Conservation (phyloP, 345 rosid genomes). For the Arabis hirsuta region DNA sequence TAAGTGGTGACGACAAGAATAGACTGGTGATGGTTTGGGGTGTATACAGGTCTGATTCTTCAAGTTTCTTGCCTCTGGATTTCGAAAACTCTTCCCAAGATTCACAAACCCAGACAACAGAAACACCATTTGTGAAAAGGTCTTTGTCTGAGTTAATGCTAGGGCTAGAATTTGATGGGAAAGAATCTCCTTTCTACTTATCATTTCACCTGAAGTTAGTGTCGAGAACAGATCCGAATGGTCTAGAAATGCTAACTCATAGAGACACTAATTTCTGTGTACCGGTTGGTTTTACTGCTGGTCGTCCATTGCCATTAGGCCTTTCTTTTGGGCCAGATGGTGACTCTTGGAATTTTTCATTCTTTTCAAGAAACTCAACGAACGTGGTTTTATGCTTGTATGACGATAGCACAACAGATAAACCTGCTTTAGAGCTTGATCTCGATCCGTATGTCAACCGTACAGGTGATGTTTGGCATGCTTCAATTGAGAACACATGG, state of each 20-base stretch:
- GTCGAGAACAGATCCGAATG: constrained; percentile 36
- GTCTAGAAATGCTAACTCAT: constrained; percentile 63
- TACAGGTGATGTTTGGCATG: constrained; percentile 92
- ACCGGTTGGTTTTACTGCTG: constrained; percentile 77
- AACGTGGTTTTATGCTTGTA: constrained; percentile 72
- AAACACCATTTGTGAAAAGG: constrained; percentile 53
- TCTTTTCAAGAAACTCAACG: constrained; percentile 65
- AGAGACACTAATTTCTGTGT: constrained; percentile 65
- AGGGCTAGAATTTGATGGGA: constrained; percentile 74
- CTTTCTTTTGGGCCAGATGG: constrained; percentile 67
- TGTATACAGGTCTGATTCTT: constrained; percentile 68
- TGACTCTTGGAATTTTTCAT: constrained; percentile 67
- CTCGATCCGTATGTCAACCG: constrained; percentile 85
- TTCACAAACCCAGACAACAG: constrained; percentile 47
- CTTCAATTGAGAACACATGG: constrained; percentile 58
- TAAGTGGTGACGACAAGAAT: constrained; percentile 41
- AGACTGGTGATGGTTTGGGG: constrained; percentile 68
- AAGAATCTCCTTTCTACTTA: constrained; percentile 70
- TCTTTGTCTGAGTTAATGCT: constrained; percentile 50
- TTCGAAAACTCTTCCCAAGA: constrained; percentile 44
- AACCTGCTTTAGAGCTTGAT: constrained; percentile 88
- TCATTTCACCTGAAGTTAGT: constrained; percentile 69
- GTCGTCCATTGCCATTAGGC: constrained; percentile 77
- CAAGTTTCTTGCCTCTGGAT: constrained; percentile 58
- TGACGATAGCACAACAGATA: constrained; percentile 53